phyloP scores from a whole-genome alignment of 2,329 filamentous ascomycete species.

The Tolypocladium ophioglossoides region DNA sequence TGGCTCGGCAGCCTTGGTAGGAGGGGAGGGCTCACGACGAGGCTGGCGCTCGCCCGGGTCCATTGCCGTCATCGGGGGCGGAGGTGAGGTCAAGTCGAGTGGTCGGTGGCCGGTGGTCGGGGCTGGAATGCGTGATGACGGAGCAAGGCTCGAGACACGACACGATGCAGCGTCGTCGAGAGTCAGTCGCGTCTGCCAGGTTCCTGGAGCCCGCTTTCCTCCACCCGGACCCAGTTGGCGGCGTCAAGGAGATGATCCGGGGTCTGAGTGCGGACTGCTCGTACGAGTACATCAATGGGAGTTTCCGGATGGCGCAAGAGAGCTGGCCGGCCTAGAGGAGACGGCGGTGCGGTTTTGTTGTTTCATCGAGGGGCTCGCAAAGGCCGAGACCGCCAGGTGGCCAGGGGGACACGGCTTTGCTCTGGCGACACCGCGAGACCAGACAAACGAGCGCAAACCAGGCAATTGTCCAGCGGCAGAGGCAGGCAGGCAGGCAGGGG shows the following conservation, averaged over 20 bases:
- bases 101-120: conserved; percentile 9
- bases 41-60: conserved; percentile 13
- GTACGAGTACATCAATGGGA: background rate
- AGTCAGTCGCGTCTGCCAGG: conserved; percentile 1
- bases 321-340: conserved; percentile 7
- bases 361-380: conserved; percentile 14
- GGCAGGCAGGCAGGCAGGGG: background rate
- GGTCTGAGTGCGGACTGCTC: no score
- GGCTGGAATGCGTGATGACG: conserved; percentile 17
- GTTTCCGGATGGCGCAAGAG: background rate
- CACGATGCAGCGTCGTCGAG: conserved; percentile 13
- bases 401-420: background rate
- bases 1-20: conserved; percentile 7
- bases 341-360: conserved; percentile 8
- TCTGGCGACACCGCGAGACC: background rate
- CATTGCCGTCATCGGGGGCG: conserved; percentile 14
- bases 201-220: conserved; percentile 5
- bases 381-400: conserved; percentile 8
- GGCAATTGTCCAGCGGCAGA: background rate
- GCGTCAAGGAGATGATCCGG: background rate
- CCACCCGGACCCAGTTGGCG: conserved; percentile 1
- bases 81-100: no score
- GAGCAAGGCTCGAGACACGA: conserved; percentile 9
- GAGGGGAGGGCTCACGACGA: conserved; percentile 17
- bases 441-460: background rate